Base-by-base conservation (phyloP, 495 filamentous ascomycete genomes). In the Penicillium flavigenum region DNA sequence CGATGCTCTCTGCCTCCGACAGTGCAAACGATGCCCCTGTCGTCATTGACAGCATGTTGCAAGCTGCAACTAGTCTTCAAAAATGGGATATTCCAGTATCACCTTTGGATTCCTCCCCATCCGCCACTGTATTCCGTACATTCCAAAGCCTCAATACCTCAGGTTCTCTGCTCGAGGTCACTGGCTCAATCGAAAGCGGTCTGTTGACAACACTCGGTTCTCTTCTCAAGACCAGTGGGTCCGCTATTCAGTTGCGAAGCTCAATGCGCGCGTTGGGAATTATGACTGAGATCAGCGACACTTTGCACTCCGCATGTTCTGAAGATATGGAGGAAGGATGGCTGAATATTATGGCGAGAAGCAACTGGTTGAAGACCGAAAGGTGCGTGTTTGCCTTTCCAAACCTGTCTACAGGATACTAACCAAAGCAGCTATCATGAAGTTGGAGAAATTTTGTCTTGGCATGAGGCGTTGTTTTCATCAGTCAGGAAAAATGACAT, bases 31-130 rank as follows among this genome's bases (percentile, higher is more conserved):
- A 73, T 20, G 61, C 62, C 20, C 60, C 70, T 36, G 47, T 59
- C n/a, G 81, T 83, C 8, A 73, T 85, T 16, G 86, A 89, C 41
- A 86, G 81, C 55, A 87, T 90, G 59, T 86, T 95, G 54, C 82
- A 83, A 47, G 88, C 90, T n/a, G 93, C 94, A 14, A 82, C 87
- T 48, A 91, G 88, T 63, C 76, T 98, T 47, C 91, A 92, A 62
- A 88, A 94, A 64, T 98, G 94, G 94, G 92, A 96, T 71, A 77
- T 98, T 51, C 87, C 88, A 50, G 86, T 87, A 8, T 89, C 91
- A 9, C 73, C 78, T 5, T 73, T 80, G 20, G 81, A 79, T 42
- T 71, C 75, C 22, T 87, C 82, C 36, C 81, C 86, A 56, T 78
- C 87, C 4, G 83, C 86, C 9, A 86, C 86, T 14, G 72, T 92